A percentile compares a stretch with the other conserved stretches of the same genome.
phyloP scores from a whole-genome alignment of 2,329 filamentous ascomycete genomes.

The Pseudofabraea citricarpa region DNA sequence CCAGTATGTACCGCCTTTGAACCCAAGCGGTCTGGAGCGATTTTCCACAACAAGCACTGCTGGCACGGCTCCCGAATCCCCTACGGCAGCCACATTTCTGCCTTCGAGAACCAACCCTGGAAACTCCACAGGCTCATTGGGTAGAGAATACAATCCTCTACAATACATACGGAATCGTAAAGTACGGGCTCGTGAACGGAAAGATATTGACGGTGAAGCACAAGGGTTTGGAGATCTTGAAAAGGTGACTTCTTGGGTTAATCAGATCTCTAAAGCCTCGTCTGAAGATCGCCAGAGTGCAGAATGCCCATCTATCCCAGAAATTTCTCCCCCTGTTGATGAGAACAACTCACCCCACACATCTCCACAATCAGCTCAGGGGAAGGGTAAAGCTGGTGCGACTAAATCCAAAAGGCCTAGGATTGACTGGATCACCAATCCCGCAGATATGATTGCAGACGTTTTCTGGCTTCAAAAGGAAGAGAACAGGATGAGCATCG shows the following conservation, averaged over 20 bases:
- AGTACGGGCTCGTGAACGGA: constrained; percentile 73
- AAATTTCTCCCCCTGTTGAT: constrained; percentile 28
- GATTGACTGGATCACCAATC: constrained; percentile 79
- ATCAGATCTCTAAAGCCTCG: constrained; percentile 44
- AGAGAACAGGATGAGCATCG: constrained; percentile 73
- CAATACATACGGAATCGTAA: constrained; percentile 91
- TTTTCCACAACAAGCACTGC: constrained; percentile 37
- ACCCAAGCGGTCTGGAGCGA: constrained; percentile 34
- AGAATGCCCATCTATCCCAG: constrained; percentile 37
- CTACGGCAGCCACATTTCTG: constrained; percentile 30
- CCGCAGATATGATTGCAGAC: constrained; percentile 84
- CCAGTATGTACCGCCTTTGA: constrained; percentile 72
- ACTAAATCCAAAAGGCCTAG: constrained; percentile 65
- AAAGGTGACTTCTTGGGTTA: constrained; percentile 72
- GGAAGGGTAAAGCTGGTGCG: constrained; percentile 24
- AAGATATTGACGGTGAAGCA: constrained; percentile 65
- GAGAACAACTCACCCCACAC: constrained; percentile 21
- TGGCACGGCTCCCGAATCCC: constrained; percentile 29
- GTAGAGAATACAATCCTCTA: constrained; percentile 81
- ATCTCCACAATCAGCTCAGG: constrained; percentile 35
- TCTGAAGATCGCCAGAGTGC: constrained; percentile 17
- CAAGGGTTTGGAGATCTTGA: constrained; percentile 74
- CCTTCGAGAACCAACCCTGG: constrained; percentile 30
- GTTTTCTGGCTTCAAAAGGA: constrained; percentile 84
- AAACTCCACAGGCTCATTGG: constrained; percentile 37